These are phyloP conservation scores for Goffeauzyma gilvescens DNA, from an alignment of 768 basidiomycete genomes.

Conservation along the genomic window DNA sequence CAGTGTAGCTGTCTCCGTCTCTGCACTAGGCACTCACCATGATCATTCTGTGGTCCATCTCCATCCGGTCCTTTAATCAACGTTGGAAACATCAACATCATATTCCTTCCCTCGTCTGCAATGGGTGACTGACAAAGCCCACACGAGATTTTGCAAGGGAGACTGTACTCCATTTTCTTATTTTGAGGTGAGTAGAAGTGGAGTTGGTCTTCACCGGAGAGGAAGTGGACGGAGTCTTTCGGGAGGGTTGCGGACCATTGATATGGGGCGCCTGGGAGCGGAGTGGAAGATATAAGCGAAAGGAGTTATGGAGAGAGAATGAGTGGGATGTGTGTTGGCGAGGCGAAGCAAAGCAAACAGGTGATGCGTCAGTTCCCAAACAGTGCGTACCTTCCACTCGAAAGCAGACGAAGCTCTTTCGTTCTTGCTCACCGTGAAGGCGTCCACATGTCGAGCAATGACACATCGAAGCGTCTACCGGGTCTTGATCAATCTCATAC, in stretches of 20 bases:
- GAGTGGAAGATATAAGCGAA: not conserved
- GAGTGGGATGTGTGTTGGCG: not conserved
- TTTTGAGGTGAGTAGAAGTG: conserved; percentile 10
- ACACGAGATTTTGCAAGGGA: not conserved
- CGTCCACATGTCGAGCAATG: conserved; percentile 9
- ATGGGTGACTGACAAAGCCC: conserved; percentile 4
- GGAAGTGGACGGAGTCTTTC: conserved; percentile 10
- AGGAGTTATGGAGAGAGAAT: not conserved
- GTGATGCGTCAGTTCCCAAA: too few species aligned
- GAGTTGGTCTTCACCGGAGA: conserved; percentile 6
- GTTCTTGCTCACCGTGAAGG: conserved; percentile 5
- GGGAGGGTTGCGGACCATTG: conserved; percentile 11
- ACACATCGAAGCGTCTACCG: conserved; percentile 8
- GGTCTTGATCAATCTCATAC: conserved; percentile 10
- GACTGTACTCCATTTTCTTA: not conserved
- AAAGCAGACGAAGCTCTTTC: too few species aligned
- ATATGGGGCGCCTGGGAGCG: conserved; percentile 5
- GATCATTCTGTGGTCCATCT: conserved; percentile 5
- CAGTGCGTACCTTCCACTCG: too few species aligned
- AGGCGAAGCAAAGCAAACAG: too few species aligned
- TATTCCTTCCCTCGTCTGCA: conserved; percentile 11
- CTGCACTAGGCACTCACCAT: too few species aligned
- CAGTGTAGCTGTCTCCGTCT: too few species aligned
- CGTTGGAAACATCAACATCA: conserved; percentile 6
- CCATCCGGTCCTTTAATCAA: conserved; percentile 7